Evolutionary conservation across 1,139 yeast genomes (phyloP).

Genomic region (Entelexis sorbosivorans): DNA sequence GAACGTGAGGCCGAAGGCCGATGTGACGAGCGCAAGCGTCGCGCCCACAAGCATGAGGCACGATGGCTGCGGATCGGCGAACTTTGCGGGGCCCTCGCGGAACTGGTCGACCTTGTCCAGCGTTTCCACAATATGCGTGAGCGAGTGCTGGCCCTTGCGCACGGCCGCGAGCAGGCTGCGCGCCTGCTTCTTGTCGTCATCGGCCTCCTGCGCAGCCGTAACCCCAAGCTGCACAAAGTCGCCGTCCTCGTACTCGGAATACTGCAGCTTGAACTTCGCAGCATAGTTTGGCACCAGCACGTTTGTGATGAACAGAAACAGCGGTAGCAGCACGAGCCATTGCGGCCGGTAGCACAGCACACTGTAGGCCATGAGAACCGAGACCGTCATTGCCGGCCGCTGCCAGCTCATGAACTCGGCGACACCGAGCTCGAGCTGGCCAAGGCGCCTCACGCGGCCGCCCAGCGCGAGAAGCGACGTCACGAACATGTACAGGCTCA

Average conservation of each 20-base stretch:
- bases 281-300: slow-evolving; percentile 63
- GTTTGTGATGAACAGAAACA: slow-evolving; percentile 45
- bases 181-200: slow-evolving; percentile 17
- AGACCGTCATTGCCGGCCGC: slow-evolving; percentile 29
- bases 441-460: slow-evolving; percentile 21
- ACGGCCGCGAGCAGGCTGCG: slow-evolving; percentile 38
- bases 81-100: slow-evolving; percentile 56
- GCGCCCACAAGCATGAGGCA: slow-evolving; percentile 44
- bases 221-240: slow-evolving; percentile 12
- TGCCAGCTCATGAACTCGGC: slow-evolving; percentile 28
- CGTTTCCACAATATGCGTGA: slow-evolving; percentile 44
- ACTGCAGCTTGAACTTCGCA: slow-evolving; percentile 43
- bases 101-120: slow-evolving; percentile 47
- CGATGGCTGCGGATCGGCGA: slow-evolving; percentile 57
- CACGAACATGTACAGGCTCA: slow-evolving; percentile 19
- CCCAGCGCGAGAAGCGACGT: slow-evolving; percentile 20
- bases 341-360: slow-evolving; percentile 50
- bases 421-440: slow-evolving; percentile 24
- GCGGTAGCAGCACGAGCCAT: slow-evolving; percentile 53
- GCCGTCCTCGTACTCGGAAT: background rate
- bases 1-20: slow-evolving; percentile 47
- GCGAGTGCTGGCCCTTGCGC: slow-evolving; percentile 53
- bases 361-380: slow-evolving; percentile 29
- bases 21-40: slow-evolving; percentile 35
- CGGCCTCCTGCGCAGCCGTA: background rate